Percentiles rank a stretch among this genome's conserved stretches.
Evolutionary conservation across 345 rosid species (phyloP).

Genomic region (Melaleuca quinquenervia): DNA sequence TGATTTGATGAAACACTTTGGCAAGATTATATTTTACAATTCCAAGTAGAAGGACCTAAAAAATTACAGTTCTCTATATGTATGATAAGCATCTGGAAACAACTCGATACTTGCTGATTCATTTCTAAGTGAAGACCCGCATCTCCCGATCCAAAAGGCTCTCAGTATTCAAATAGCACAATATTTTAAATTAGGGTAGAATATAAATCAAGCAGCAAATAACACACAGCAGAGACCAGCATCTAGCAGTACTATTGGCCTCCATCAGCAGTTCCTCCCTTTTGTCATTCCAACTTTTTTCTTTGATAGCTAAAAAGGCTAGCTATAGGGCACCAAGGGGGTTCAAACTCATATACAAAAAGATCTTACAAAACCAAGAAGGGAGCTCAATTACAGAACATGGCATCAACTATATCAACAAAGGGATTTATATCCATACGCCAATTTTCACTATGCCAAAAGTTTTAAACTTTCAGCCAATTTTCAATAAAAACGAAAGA

Average conservation of each 20-base stretch:
- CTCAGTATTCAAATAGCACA: background rate
- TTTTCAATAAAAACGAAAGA: background rate
- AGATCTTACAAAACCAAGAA: background rate
- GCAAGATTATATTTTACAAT: background rate
- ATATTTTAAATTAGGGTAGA: background rate
- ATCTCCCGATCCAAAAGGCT: background rate
- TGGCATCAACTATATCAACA: background rate
- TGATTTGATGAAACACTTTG: background rate
- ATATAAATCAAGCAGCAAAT: background rate
- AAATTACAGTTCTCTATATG: background rate
- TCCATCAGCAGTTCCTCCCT: background rate
- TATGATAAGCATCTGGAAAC: background rate
- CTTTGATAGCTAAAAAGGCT: background rate
- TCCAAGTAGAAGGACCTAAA: background rate
- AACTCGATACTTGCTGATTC: background rate
- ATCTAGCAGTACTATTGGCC: background rate
- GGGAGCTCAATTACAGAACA: background rate
- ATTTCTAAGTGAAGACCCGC: background rate
- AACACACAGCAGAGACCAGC: background rate
- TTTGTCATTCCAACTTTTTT: background rate
- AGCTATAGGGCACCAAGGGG: background rate
- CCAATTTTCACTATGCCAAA: background rate
- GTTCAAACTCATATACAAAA: background rate
- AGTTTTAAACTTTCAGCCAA: background rate
- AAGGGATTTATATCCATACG: background rate